A percentile compares a stretch with the other conserved stretches of the same genome.
phyloP scores from a whole-genome alignment of 768 basidiomycete species.

The Hericium erinaceus region DNA sequence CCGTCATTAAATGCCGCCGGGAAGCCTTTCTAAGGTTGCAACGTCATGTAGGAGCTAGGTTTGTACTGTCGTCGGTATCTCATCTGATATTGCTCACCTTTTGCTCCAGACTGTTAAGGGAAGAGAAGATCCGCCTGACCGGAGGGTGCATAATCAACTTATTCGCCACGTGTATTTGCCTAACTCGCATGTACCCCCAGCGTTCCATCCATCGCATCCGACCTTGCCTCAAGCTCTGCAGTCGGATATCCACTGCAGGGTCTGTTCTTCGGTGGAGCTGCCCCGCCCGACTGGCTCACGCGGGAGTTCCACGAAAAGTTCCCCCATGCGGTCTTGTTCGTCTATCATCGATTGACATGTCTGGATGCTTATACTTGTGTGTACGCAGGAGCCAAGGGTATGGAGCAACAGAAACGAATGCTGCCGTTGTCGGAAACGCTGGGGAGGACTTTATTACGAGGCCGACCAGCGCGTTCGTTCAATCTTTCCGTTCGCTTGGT shows the following conservation, averaged over 20 bases:
- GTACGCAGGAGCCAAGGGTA: constrained; percentile 41
- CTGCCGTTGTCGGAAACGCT: constrained; percentile 41
- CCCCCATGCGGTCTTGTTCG: constrained; percentile 38
- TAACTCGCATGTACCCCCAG: constrained; percentile 17
- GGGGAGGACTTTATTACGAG: constrained; percentile 51
- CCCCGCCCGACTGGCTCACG: constrained; percentile 41
- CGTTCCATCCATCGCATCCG: constrained; percentile 54
- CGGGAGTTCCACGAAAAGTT: constrained; percentile 36
- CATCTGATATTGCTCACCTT: neutral
- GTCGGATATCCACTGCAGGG: constrained; percentile 37
- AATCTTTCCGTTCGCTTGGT: neutral
- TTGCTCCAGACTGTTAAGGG: constrained; percentile 33
- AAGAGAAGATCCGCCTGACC: constrained; percentile 43
- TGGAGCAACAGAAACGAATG: constrained; percentile 55
- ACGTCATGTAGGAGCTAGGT: constrained; percentile 4
- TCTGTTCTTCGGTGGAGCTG: constrained; percentile 44
- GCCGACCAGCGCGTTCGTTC: constrained; percentile 40
- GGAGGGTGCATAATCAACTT: constrained; percentile 33
- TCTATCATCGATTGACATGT: neutral
- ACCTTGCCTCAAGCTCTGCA: constrained; percentile 42
- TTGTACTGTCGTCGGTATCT: neutral
- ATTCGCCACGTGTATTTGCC: neutral
- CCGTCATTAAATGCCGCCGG: neutral
- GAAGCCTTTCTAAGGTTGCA: neutral
- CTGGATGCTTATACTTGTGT: neutral